Evolutionary conservation across 257 asterid species (phyloP).

Genomic region (Leptodermis oblonga): DNA sequence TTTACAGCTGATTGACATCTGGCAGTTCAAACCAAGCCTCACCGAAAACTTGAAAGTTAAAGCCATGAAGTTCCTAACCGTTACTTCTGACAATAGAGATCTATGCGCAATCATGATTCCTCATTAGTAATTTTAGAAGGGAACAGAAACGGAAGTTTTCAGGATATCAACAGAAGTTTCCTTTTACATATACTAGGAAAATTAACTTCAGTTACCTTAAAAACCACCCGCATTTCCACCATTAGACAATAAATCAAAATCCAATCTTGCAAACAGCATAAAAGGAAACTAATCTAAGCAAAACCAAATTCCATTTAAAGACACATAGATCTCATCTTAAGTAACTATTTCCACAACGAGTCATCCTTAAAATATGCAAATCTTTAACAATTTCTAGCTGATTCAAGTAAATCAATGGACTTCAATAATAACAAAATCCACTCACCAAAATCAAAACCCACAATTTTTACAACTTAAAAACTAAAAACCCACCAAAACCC

Average conservation of each 20-base stretch:
- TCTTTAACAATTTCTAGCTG: background rate
- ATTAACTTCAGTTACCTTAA: background rate
- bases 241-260: background rate
- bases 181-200: background rate
- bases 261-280: background rate
- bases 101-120: background rate
- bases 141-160: background rate
- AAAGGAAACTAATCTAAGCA: background rate
- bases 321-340: background rate
- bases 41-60: background rate
- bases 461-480: background rate
- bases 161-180: background rate
- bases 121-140: background rate
- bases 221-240: background rate
- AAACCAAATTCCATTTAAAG: background rate
- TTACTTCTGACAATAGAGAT: background rate
- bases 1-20: background rate
- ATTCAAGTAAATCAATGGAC: background rate
- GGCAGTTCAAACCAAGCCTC: background rate
- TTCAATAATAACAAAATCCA: conserved; percentile 2
- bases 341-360: background rate
- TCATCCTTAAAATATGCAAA: background rate
- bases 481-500: background rate
- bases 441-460: background rate
- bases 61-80: background rate